Evolutionary conservation across 1,284 basidiomycete species (phyloP).

Genomic region (Ganoderma lingzhi): DNA sequence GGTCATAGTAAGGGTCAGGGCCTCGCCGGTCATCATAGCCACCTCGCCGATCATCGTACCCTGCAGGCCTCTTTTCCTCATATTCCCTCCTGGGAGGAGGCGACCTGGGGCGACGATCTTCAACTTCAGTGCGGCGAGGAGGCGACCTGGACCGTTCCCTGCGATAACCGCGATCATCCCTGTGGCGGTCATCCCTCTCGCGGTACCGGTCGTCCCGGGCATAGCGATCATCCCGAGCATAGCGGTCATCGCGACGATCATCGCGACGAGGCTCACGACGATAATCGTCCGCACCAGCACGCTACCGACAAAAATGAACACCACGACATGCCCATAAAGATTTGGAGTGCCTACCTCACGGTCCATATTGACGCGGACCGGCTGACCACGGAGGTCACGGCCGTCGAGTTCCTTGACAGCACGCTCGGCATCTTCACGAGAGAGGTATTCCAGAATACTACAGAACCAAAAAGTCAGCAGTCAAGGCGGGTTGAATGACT

Average conservation of each 20-base stretch:
- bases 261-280: conserved; percentile 45
- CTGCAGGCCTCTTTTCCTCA: conserved; percentile 84
- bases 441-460: conserved; percentile 91
- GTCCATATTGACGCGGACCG: conserved; percentile 77
- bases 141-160: conserved; percentile 82
- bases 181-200: conserved; percentile 57
- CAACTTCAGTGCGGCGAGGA: conserved; percentile 63
- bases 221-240: conserved; percentile 54
- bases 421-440: conserved; percentile 88
- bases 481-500: not conserved
- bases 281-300: conserved; percentile 75
- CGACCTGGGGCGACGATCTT: conserved; percentile 82
- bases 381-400: conserved; percentile 82
- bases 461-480: not conserved
- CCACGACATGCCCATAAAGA: conserved; percentile 9
- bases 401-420: conserved; percentile 89
- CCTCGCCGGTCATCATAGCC: conserved; percentile 77
- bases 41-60: conserved; percentile 85
- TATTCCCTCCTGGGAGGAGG: conserved; percentile 76
- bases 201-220: conserved; percentile 43
- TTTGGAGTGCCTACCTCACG: conserved; percentile 59
- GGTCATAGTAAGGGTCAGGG: conserved; percentile 82
- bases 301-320: conserved; percentile 47
- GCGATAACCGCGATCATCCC: conserved; percentile 47
- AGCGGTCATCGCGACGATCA: conserved; percentile 55